These are phyloP conservation scores for Parastagonospora nodorum DNA, from an alignment of 2,329 filamentous ascomycete species.

Conservation along the genomic window DNA sequence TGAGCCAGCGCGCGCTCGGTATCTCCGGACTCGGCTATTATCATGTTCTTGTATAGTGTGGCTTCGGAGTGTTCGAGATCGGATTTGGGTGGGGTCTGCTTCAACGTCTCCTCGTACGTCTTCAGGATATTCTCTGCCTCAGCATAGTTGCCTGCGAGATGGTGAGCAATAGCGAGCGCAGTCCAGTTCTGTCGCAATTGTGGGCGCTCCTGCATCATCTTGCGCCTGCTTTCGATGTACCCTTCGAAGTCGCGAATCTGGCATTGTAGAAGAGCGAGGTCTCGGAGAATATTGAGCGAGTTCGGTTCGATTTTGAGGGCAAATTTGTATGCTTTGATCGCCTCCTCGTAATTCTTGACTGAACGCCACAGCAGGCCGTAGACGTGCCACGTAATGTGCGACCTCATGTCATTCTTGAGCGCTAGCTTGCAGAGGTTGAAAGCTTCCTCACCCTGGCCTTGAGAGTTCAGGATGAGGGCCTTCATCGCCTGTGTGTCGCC, in stretches of 20 bases:
- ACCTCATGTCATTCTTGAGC: constrained; percentile 96
- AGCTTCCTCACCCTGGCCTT: constrained; percentile 91
- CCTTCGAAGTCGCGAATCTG: constrained; percentile 96
- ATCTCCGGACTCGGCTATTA: constrained; percentile 90
- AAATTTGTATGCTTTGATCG: constrained; percentile 98
- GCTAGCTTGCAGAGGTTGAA: constrained; percentile 92
- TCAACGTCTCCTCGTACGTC: constrained; percentile 92
- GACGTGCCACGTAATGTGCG: constrained; percentile 99
- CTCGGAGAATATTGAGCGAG: constrained; percentile 89
- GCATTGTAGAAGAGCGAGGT: constrained; percentile 88
- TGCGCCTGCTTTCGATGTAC: constrained; percentile 84
- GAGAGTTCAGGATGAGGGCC: constrained; percentile 90
- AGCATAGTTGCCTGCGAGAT: constrained; percentile 80
- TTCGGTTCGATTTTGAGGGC: constrained; percentile 93
- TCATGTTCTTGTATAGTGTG: constrained; percentile 89
- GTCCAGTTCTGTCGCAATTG: constrained; percentile 93
- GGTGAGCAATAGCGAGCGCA: constrained; percentile 90
- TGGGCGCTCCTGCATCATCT: constrained; percentile 85
- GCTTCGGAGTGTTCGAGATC: constrained; percentile 96
- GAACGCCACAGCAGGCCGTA: constrained; percentile 93
- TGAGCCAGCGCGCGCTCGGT: constrained; percentile 83
- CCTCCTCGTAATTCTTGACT: constrained; percentile 97
- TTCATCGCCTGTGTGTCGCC: constrained; percentile 99
- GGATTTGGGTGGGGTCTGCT: constrained; percentile 73
- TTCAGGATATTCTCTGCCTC: constrained; percentile 90